Evolutionary conservation across 73 alveolate genomes (phyloP).

Genomic region (Paramecium biaurelia): DNA sequence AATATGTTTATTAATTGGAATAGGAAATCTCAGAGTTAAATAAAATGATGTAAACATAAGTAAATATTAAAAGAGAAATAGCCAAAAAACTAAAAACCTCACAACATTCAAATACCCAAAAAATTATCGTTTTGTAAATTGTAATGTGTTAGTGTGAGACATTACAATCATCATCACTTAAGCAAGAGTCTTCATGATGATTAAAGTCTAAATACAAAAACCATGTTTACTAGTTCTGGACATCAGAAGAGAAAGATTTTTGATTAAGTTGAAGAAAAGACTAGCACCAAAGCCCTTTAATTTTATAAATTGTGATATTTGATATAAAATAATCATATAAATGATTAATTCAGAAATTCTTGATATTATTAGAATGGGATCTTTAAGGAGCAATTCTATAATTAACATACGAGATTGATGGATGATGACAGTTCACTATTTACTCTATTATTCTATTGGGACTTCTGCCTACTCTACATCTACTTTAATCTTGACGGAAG

Average conservation of each 20-base stretch:
- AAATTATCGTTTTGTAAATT: slow-evolving; percentile 12
- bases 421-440: not conserved
- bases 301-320: not conserved
- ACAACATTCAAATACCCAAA: not conserved
- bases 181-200: not conserved
- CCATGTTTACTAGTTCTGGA: not conserved
- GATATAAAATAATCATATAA: not conserved
- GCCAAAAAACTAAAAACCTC: not conserved
- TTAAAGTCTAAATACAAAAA: not conserved
- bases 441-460: not conserved
- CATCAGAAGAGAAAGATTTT: not conserved
- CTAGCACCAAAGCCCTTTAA: slow-evolving; percentile 17
- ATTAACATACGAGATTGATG: not conserved
- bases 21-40: not conserved
- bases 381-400: not conserved
- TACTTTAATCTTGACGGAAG: not conserved
- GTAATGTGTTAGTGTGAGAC: not conserved
- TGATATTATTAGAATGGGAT: not conserved
- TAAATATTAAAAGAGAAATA: not conserved
- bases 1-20: slow-evolving; percentile 13
- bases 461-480: not conserved
- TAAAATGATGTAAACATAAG: not conserved
- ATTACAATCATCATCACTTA: not conserved
- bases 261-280: not conserved
- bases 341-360: not conserved